Evolutionary conservation across 768 basidiomycete genomes (phyloP).

Genomic region (Pholiota microspora): DNA sequence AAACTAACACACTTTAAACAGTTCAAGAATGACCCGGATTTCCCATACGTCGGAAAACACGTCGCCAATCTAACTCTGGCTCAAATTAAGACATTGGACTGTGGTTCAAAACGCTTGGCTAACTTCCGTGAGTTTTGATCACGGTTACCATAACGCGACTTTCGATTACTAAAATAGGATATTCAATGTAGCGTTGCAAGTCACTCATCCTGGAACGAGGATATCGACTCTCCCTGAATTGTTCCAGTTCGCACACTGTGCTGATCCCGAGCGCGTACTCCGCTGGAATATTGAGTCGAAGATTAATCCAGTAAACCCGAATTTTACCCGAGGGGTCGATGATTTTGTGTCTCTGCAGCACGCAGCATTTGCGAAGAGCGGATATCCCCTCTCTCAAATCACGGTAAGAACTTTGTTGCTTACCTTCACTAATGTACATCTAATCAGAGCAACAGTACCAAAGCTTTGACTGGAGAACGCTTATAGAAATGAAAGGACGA

Average conservation of each 20-base stretch:
- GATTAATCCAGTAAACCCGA: conserved; percentile 53
- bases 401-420: conserved; percentile 44
- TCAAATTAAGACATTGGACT: conserved; percentile 79
- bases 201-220: conserved; percentile 63
- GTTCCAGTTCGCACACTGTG: conserved; percentile 75
- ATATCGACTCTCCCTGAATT: conserved; percentile 74
- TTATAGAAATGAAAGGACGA: conserved; percentile 72
- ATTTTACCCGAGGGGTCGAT: conserved; percentile 49
- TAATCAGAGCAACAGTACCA: conserved; percentile 50
- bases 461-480: conserved; percentile 80
- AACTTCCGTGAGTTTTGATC: conserved; percentile 58
- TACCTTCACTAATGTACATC: background rate
- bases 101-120: conserved; percentile 63
- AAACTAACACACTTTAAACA: conserved; percentile 20
- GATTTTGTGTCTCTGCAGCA: conserved; percentile 66
- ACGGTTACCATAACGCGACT: background rate
- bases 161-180: background rate
- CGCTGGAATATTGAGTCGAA: conserved; percentile 82
- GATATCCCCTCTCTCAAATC: conserved; percentile 57
- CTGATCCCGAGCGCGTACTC: conserved; percentile 59
- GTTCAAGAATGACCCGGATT: conserved; percentile 57
- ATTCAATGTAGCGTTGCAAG: conserved; percentile 50
- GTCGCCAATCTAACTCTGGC: conserved; percentile 77
- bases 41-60: conserved; percentile 75
- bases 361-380: conserved; percentile 52